These are phyloP conservation scores for Russula olivacea DNA, from an alignment of 768 basidiomycete species.

Conservation along the genomic window DNA sequence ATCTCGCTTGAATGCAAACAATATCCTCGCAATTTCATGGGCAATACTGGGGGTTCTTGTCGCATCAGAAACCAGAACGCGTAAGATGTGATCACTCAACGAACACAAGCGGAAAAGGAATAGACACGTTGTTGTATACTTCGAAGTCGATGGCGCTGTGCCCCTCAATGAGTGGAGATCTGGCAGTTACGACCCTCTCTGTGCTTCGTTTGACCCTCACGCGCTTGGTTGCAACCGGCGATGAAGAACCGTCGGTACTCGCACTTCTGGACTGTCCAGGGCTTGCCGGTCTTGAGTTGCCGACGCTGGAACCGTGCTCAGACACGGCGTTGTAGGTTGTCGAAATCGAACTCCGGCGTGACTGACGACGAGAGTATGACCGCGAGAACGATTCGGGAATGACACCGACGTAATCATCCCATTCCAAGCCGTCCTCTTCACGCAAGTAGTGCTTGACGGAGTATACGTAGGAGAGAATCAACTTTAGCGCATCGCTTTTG, in stretches of 20 bases:
- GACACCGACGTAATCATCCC: slow-evolving; percentile 60
- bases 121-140: slow-evolving; percentile 38
- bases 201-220: slow-evolving; percentile 69
- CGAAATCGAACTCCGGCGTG: slow-evolving; percentile 32
- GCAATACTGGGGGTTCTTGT: slow-evolving; percentile 51
- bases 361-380: slow-evolving; percentile 26
- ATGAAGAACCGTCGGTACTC: slow-evolving; percentile 2
- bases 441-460: slow-evolving; percentile 79
- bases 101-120: slow-evolving; percentile 82
- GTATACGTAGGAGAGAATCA: slow-evolving; percentile 64
- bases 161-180: slow-evolving; percentile 58
- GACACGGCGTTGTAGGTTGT: slow-evolving; percentile 33
- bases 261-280: slow-evolving; percentile 9
- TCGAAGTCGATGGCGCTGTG: slow-evolving; percentile 58
- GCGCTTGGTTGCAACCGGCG: slow-evolving; percentile 43
- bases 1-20: slow-evolving; percentile 73
- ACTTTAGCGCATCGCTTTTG: slow-evolving; percentile 66
- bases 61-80: not conserved
- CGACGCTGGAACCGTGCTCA: slow-evolving; percentile 24
- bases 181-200: slow-evolving; percentile 40
- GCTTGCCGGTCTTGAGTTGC: slow-evolving; percentile 11
- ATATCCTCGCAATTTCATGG: slow-evolving; percentile 63
- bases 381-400: slow-evolving; percentile 57
- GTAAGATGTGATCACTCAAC: slow-evolving; percentile 28
- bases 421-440: slow-evolving; percentile 70